These are phyloP conservation scores for Spinacia oleracea DNA, from an alignment of 179 eudicot genomes.

Conservation along the genomic window DNA sequence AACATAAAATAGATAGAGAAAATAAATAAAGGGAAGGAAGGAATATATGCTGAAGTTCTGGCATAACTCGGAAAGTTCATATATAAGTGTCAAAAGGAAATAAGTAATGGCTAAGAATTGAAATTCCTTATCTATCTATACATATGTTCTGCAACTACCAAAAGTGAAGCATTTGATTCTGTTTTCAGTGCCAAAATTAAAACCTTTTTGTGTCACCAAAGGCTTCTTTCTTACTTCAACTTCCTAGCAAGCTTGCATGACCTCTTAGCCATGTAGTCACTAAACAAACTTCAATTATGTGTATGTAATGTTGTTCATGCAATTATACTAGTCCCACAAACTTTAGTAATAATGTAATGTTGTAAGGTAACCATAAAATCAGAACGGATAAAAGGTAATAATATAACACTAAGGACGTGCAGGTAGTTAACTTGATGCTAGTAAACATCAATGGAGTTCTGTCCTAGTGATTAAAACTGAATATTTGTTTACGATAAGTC, in stretches of 20 bases:
- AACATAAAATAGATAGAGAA: neutral
- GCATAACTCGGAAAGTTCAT: slow-evolving; percentile 26
- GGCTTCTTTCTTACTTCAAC: slow-evolving; percentile 20
- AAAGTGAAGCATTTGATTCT: slow-evolving; percentile 34
- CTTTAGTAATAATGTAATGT: no score
- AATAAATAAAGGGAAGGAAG: neutral
- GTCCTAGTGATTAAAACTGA: no score
- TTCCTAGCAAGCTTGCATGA: no score
- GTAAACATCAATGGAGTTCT: no score
- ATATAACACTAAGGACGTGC: no score
- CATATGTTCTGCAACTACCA: slow-evolving; percentile 7
- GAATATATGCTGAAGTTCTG: slow-evolving; percentile 34
- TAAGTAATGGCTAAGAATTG: slow-evolving; percentile 36
- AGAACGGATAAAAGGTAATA: no score
- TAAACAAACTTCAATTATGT: neutral
- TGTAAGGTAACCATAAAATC: no score
- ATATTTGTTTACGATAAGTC: no score
- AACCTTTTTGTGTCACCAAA: slow-evolving; percentile 29
- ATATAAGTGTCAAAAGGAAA: slow-evolving; percentile 20
- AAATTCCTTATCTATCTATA: slow-evolving; percentile 17
- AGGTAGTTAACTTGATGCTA: no score
- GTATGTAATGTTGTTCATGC: no score
- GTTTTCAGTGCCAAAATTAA: neutral
- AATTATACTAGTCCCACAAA: no score
- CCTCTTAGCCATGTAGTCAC: neutral